Evolutionary conservation across 2,329 filamentous ascomycete genomes (phyloP).

Genomic region (Claviceps cyperi): DNA sequence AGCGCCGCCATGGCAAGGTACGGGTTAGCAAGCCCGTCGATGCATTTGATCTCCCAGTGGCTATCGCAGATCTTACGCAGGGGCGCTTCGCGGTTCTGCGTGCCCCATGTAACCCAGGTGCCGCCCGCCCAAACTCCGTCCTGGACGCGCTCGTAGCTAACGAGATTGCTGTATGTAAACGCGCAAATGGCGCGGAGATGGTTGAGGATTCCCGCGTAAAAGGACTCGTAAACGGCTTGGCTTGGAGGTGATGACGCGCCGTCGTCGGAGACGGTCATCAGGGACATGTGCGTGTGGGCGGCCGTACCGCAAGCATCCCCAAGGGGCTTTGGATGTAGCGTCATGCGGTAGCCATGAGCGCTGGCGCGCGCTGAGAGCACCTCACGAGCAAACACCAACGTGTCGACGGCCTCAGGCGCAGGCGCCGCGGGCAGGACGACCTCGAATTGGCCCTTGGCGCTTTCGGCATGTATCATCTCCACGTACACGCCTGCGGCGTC

Average conservation of each 20-base stretch:
- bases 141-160: constrained; percentile 53
- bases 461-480: constrained; percentile 63
- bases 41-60: constrained; percentile 64
- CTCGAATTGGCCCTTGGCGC: constrained; percentile 62
- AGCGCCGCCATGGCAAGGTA: constrained; percentile 42
- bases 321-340: constrained; percentile 60
- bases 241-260: constrained; percentile 6
- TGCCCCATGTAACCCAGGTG: constrained; percentile 66
- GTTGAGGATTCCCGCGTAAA: constrained; percentile 57
- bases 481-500: constrained; percentile 48
- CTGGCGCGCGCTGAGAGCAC: constrained; percentile 52
- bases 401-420: constrained; percentile 56
- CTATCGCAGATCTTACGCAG: constrained; percentile 50
- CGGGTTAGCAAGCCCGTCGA: constrained; percentile 70
- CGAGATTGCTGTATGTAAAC: constrained; percentile 50
- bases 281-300: constrained; percentile 55
- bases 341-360: constrained; percentile 48
- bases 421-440: constrained; percentile 51
- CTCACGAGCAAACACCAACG: constrained; percentile 55
- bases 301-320: constrained; percentile 44
- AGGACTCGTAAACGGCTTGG: constrained; percentile 39
- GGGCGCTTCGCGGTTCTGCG: constrained; percentile 64
- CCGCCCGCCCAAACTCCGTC: constrained; percentile 69
- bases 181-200: constrained; percentile 54
- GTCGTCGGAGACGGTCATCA: constrained; percentile 22